phyloP scores from a whole-genome alignment of 2,329 filamentous ascomycete species.

The Ceratocystis ficicola region DNA sequence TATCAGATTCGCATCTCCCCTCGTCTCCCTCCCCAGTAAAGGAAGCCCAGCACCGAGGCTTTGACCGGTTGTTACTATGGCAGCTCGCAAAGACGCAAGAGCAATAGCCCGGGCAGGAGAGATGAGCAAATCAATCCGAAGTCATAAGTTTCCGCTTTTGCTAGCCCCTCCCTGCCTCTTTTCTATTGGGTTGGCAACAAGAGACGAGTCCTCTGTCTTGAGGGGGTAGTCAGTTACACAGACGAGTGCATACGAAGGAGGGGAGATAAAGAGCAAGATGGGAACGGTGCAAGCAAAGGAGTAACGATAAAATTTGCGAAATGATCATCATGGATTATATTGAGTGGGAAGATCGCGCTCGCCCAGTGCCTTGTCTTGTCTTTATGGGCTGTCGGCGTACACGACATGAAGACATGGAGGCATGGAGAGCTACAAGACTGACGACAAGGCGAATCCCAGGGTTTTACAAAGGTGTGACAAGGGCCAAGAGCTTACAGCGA shows the following conservation, averaged over 20 bases:
- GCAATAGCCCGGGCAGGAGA: background rate
- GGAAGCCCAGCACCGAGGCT: background rate
- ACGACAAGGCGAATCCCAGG: background rate
- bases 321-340: background rate
- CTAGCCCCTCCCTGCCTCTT: no score
- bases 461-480: background rate
- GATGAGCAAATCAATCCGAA: slow-evolving; percentile 3
- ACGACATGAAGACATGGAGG: background rate
- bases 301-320: background rate
- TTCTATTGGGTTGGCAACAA: background rate
- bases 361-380: background rate
- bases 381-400: background rate
- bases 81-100: background rate
- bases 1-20: background rate
- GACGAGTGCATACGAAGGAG: background rate
- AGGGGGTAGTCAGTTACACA: background rate
- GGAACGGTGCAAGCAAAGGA: background rate
- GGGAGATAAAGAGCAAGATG: background rate
- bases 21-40: no score
- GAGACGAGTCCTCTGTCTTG: background rate
- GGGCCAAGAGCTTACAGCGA: background rate
- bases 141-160: background rate
- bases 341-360: background rate
- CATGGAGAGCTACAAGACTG: background rate
- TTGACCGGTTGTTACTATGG: background rate